These are phyloP conservation scores for Penicillium tannophilum DNA, from an alignment of 495 filamentous ascomycete species.

Conservation along the genomic window DNA sequence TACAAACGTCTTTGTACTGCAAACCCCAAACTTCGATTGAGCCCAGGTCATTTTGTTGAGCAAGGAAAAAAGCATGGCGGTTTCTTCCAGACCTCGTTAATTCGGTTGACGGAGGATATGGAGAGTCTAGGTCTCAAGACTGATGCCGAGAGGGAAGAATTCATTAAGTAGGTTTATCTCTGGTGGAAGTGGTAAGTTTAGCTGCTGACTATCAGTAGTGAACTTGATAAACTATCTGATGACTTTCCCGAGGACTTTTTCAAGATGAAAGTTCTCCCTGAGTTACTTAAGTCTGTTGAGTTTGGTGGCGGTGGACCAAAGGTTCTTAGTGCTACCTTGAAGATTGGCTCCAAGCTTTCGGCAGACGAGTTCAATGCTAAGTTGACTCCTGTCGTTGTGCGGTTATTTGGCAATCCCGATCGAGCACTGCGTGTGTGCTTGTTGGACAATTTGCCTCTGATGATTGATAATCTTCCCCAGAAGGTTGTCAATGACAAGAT, in stretches of 20 bases:
- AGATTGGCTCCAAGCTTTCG: conserved; percentile 82
- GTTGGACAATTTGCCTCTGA: conserved; percentile 81
- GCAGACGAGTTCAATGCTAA: conserved; percentile 86
- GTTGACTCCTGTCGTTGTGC: conserved; percentile 82
- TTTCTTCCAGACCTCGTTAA: conserved; percentile 91
- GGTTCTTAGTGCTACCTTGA: conserved; percentile 83
- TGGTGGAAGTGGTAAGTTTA: background rate
- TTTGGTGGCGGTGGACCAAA: conserved; percentile 96
- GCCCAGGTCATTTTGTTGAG: conserved; percentile 82
- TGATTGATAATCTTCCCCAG: conserved; percentile 89
- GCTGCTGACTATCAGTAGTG: conserved; percentile 46
- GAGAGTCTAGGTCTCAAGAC: conserved; percentile 88
- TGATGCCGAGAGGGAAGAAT: conserved; percentile 80
- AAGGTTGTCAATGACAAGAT: conserved; percentile 95
- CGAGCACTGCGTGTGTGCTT: conserved; percentile 90
- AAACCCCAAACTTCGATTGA: conserved; percentile 87
- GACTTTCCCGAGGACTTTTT: conserved; percentile 98
- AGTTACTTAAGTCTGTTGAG: conserved; percentile 94
- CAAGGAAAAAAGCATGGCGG: conserved; percentile 80
- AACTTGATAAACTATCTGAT: conserved; percentile 82
- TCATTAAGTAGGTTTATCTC: conserved; percentile 66
- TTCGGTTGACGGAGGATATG: conserved; percentile 86
- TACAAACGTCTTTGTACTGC: conserved; percentile 85
- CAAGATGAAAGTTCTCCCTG: conserved; percentile 93
- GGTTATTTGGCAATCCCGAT: conserved; percentile 89